A percentile compares a stretch with the other conserved stretches of the same genome.
These are phyloP conservation scores for Phanerochaete sordida DNA, from an alignment of 768 basidiomycete genomes.

Conservation along the genomic window DNA sequence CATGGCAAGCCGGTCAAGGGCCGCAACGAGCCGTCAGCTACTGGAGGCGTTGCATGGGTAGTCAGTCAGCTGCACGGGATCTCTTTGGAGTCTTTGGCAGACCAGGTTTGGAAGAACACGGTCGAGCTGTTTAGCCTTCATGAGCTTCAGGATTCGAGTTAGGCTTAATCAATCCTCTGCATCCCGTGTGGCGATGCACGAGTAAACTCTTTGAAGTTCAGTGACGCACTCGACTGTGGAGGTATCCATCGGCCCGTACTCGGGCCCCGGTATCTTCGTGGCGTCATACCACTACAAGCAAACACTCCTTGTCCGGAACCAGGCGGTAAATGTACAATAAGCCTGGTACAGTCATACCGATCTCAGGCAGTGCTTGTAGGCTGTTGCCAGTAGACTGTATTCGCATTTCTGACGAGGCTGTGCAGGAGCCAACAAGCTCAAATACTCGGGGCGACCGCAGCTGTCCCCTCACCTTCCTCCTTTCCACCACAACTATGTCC, in stretches of 20 bases:
- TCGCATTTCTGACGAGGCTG: neutral
- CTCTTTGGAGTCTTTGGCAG: slow-evolving; percentile 50
- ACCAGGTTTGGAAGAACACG: slow-evolving; percentile 63
- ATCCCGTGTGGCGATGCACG: no score
- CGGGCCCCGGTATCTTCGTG: neutral
- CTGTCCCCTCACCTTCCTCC: neutral
- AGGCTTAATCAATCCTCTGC: neutral
- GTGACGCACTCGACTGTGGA: no score
- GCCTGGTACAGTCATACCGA: neutral
- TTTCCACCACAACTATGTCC: neutral
- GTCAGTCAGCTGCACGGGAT: slow-evolving; percentile 46
- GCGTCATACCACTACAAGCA: no score
- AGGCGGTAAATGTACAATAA: neutral
- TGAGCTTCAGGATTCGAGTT: slow-evolving; percentile 23
- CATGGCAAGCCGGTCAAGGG: slow-evolving; percentile 67
- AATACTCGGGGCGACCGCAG: neutral
- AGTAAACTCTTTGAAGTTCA: no score
- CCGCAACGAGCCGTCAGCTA: slow-evolving; percentile 66
- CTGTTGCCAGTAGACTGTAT: neutral
- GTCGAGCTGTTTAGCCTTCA: slow-evolving; percentile 53
- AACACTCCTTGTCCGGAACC: no score
- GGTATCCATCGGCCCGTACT: no score
- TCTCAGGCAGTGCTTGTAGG: neutral
- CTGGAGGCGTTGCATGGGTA: slow-evolving; percentile 74
- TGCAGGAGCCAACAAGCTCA: neutral